phyloP scores from a whole-genome alignment of 75 land plant genomes.

The Sequoiadendron giganteum region DNA sequence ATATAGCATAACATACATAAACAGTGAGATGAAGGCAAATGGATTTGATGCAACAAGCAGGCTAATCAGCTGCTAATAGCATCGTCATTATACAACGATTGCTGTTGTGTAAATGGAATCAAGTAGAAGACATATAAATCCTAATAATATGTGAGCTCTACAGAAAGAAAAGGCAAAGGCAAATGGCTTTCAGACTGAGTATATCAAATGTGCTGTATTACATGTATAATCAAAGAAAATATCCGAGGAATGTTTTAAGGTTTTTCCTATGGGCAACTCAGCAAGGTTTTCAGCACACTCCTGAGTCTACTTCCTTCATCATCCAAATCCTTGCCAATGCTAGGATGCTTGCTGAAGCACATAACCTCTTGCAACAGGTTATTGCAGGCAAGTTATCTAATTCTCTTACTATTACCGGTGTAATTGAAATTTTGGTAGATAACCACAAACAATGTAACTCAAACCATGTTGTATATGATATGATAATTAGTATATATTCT shows the following conservation, averaged over 20 bases:
- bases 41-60: background rate
- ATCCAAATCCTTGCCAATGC: constrained; percentile 20
- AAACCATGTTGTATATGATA: constrained; percentile 17
- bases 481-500: constrained; percentile 31
- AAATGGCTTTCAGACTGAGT: background rate
- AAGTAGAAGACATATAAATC: background rate
- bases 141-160: background rate
- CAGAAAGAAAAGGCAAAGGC: background rate
- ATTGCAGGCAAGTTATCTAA: constrained; percentile 18
- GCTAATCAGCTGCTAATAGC: too few species aligned
- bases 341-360: constrained; percentile 12
- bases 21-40: background rate
- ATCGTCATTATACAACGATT: too few species aligned
- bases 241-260: constrained; percentile 27
- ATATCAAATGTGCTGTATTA: background rate
- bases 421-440: background rate
- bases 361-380: constrained; percentile 21
- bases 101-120: background rate
- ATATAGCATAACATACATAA: background rate
- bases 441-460: background rate
- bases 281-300: constrained; percentile 25
- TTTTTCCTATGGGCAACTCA: constrained; percentile 23
- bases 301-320: constrained; percentile 15
- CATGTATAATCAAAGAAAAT: background rate
- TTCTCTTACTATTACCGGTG: constrained; percentile 3